phyloP scores from a whole-genome alignment of 371 early-diverging fungal genomes.

The Choanephora cucurbitarum region DNA sequence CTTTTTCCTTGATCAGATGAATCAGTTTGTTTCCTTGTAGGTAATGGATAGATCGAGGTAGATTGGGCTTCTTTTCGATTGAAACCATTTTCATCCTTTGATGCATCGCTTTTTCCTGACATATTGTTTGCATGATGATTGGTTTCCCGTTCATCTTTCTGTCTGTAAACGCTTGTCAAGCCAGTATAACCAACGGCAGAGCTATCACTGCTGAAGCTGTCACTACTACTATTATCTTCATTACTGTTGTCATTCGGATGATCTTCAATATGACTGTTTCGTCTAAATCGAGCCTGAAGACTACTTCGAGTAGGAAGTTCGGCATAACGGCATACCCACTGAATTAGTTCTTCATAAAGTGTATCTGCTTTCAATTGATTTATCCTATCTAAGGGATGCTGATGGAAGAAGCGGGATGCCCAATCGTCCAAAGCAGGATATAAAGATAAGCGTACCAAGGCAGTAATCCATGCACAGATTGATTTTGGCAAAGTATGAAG shows the following conservation, averaged over 20 bases:
- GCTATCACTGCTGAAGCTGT: no score
- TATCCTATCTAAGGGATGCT: conserved; percentile 21
- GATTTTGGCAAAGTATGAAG: conserved; percentile 16
- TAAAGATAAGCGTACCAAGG: conserved; percentile 28
- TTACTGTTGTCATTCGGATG: background rate
- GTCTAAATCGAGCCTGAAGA: background rate
- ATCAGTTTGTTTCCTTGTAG: background rate
- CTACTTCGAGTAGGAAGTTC: background rate
- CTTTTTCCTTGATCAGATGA: background rate
- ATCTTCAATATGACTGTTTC: background rate
- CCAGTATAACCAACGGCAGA: no score
- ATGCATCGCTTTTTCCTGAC: background rate
- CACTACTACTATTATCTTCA: background rate
- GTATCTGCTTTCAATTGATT: conserved; percentile 25
- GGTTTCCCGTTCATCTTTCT: no score
- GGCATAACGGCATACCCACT: conserved; percentile 21
- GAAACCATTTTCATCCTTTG: background rate
- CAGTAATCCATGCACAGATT: conserved; percentile 25
- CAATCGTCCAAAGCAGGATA: conserved; percentile 38
- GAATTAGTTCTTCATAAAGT: conserved; percentile 28
- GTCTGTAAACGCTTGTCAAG: no score
- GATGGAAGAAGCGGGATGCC: conserved; percentile 16
- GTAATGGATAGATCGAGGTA: background rate
- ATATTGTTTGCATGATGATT: background rate
- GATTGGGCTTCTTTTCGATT: background rate